Evolutionary conservation across 768 basidiomycete genomes (phyloP).

Genomic region (Lactifluus rugatus): DNA sequence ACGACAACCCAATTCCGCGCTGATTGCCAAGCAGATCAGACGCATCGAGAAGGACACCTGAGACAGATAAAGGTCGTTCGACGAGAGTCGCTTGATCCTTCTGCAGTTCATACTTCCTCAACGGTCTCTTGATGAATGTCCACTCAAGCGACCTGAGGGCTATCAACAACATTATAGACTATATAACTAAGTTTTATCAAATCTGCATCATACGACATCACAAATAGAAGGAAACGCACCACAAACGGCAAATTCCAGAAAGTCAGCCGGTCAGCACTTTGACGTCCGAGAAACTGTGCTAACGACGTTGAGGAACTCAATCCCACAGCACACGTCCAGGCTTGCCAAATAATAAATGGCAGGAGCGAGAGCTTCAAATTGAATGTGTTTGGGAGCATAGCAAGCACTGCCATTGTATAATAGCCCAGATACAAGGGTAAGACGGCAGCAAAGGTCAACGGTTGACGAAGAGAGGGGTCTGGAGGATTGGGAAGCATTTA

Average conservation of each 20-base stretch:
- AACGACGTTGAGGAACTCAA: not conserved
- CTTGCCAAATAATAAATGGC: conserved; percentile 2
- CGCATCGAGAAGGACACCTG: conserved; percentile 8
- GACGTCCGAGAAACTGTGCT: not conserved
- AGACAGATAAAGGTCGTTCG: not conserved
- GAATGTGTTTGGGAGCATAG: conserved; percentile 2
- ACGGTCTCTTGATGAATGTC: conserved; percentile 1
- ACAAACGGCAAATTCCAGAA: conserved; percentile 1
- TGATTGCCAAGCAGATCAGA: conserved; percentile 11
- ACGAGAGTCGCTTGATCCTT: not conserved
- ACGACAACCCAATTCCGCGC: conserved; percentile 15
- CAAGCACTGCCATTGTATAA: not conserved
- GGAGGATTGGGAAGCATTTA: not conserved
- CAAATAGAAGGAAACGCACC: not conserved
- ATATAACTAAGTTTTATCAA: not conserved
- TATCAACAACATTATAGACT: not conserved
- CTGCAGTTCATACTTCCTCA: not conserved
- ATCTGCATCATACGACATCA: not conserved
- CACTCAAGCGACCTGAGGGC: conserved; percentile 3
- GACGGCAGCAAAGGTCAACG: not conserved
- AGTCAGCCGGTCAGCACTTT: not conserved
- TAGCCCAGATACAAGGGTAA: not conserved
- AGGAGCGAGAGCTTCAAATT: not conserved
- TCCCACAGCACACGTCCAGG: not conserved
- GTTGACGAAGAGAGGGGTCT: conserved; percentile 1